Evolutionary conservation across 2,329 filamentous ascomycete genomes (phyloP).

Genomic region (Scopulariopsis brevicaulis): DNA sequence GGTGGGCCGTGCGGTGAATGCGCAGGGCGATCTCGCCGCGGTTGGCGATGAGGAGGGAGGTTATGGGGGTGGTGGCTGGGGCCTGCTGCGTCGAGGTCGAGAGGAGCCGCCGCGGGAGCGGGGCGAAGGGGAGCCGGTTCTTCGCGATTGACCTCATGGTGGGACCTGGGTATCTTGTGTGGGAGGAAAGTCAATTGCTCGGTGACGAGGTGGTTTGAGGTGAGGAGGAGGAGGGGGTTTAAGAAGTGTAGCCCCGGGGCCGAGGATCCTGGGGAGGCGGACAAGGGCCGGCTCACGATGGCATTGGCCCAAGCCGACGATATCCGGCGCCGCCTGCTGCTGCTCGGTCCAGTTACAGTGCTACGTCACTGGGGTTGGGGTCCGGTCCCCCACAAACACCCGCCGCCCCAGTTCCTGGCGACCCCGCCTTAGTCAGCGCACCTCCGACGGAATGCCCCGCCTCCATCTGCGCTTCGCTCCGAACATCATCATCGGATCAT

Average conservation of each 20-base stretch:
- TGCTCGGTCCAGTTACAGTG: neutral
- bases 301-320: neutral
- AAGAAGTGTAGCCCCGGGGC: neutral
- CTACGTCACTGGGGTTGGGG: neutral
- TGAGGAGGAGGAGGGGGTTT: neutral
- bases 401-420: neutral
- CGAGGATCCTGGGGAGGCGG: neutral
- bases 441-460: neutral
- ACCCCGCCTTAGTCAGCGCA: slow-evolving; percentile 4
- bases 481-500: neutral
- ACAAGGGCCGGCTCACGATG: slow-evolving; percentile 1
- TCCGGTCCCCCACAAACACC: neutral
- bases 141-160: slow-evolving; percentile 42
- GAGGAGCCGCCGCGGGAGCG: slow-evolving; percentile 26
- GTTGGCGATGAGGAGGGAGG: slow-evolving; percentile 89
- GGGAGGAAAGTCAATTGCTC: neutral
- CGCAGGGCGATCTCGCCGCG: slow-evolving; percentile 93
- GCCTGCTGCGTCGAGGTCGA: slow-evolving; percentile 12
- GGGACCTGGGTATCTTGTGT: neutral
- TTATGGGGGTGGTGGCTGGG: slow-evolving; percentile 35
- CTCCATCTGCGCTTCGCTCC: neutral
- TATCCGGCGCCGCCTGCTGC: neutral
- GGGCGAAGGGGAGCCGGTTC: slow-evolving; percentile 31
- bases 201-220: neutral
- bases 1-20: slow-evolving; percentile 77